Base-by-base conservation (phyloP, 192 early-diverging fungal genomes). In the Podila clonocystis region DNA sequence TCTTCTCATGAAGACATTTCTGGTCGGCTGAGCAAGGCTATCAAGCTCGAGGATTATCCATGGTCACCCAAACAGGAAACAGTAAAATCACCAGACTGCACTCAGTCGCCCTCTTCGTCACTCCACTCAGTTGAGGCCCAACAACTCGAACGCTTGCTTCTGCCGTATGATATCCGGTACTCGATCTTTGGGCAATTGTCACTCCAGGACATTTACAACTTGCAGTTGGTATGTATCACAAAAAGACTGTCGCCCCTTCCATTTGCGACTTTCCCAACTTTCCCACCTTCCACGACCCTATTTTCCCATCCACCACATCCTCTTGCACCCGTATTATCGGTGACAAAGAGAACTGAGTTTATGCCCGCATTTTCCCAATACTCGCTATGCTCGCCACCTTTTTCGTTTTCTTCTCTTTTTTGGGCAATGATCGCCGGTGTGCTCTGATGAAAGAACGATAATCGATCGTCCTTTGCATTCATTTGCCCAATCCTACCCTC, bases 161-260 rank as follows among this genome's bases (percentile, higher is more conserved):
- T 72, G 20, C 76, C 76, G 4, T 79, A 79, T 28, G 76, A 79
- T 34, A 79, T 79, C 26, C 76, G 76, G 4, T 72, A 72, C 55
- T 79, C 76, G 34, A 79, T 79, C 70, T 79, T 79, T 72, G 70
- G 76, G 29, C 64, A 68, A 9, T 29, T 79, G 17, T 68, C 64
- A 2, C 76, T 79, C n/a, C 76, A 72, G 38, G 76, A 79, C 29
- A 67, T 79, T 45, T 72, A 63, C 50, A n/a, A 68, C 38, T 68
- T 64, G 31, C 76, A 79, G 68, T 64, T 79, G 76, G 76, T 79
- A 72, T 48, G 70, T 36, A 38, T 8, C 22, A 59, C 22, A 24
- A 12, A 19, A 36, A 31, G 17, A 67, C 15, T n/a, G 13, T 36
- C 34, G 9, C 34, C 34, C 1, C 34, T 36, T 9, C 38, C 26